Percentiles rank a stretch among this genome's conserved stretches.
Conservation (phyloP, 2,329 filamentous ascomycete genomes). For the Saccharata proteae region DNA sequence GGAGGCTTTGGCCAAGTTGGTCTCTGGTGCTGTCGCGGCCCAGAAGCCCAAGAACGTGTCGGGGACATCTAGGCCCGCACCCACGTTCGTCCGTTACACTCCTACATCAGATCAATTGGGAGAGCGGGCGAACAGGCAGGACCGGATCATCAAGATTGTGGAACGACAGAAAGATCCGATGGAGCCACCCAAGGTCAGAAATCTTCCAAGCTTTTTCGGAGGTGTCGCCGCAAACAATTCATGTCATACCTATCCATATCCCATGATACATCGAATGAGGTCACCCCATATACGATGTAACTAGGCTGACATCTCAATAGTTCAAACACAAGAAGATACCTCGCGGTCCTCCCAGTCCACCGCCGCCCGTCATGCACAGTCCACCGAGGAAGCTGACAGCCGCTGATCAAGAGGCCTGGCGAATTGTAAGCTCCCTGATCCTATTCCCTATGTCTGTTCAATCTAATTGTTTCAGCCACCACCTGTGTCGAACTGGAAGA, state of each 20-base stretch:
- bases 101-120: slow-evolving; percentile 98
- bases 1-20: slow-evolving; percentile 68
- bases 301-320: too few species aligned
- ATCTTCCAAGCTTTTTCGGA: too few species aligned
- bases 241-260: too few species aligned
- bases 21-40: slow-evolving; percentile 74
- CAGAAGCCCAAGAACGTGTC: slow-evolving; percentile 96
- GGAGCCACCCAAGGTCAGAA: slow-evolving; percentile 96
- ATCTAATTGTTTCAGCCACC: too few species aligned
- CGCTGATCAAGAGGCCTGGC: slow-evolving; percentile 95
- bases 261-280: too few species aligned
- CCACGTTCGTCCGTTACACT: slow-evolving; percentile 91
- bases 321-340: slow-evolving; percentile 99
- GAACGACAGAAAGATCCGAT: slow-evolving; percentile 87
- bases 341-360: slow-evolving; percentile 79
- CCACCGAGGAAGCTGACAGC: slow-evolving; percentile 90
- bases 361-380: slow-evolving; percentile 88
- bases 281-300: too few species aligned
- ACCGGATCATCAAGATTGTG: slow-evolving; percentile 97
- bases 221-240: too few species aligned
- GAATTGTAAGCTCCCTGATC: slow-evolving; percentile 57
- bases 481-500: slow-evolving; percentile 97
- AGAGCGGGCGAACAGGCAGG: slow-evolving; percentile 69
- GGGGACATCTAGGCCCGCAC: slow-evolving; percentile 64
- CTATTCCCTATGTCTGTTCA: too few species aligned